Evolutionary conservation across 306 rosid genomes (phyloP).

Genomic region (Trifolium pratense): DNA sequence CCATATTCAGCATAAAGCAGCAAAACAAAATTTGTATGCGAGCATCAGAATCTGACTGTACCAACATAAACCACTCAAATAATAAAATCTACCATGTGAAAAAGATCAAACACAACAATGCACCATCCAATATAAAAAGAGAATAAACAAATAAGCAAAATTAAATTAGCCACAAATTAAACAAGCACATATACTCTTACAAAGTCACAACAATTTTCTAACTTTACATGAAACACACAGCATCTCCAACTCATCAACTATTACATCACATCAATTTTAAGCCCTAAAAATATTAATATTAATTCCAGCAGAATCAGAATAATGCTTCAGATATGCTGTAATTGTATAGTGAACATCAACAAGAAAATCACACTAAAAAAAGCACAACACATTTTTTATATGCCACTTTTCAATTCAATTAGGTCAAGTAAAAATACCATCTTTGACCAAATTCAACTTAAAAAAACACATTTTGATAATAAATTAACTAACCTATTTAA

Average conservation of each 20-base stretch:
- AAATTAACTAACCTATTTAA: slow-evolving; percentile 16
- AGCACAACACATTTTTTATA: slow-evolving; percentile 34
- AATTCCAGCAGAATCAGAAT: slow-evolving; percentile 45
- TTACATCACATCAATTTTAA: slow-evolving; percentile 56
- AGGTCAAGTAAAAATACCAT: slow-evolving; percentile 38
- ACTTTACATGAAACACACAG: slow-evolving; percentile 55
- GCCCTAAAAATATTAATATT: slow-evolving; percentile 1
- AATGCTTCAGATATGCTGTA: slow-evolving; percentile 36
- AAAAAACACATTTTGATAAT: slow-evolving; percentile 15
- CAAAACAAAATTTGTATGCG: slow-evolving; percentile 56
- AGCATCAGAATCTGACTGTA: slow-evolving; percentile 91
- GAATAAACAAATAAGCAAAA: slow-evolving; percentile 37
- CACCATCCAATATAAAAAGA: slow-evolving; percentile 30
- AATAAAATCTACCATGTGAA: slow-evolving; percentile 42
- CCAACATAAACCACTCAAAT: slow-evolving; percentile 62
- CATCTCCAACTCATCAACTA: slow-evolving; percentile 64
- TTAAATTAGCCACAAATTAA: slow-evolving; percentile 40
- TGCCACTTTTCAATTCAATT: slow-evolving; percentile 34
- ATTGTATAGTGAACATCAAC: slow-evolving; percentile 48
- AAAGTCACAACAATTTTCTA: slow-evolving; percentile 44
- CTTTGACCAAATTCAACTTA: slow-evolving; percentile 38
- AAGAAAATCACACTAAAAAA: slow-evolving; percentile 41
- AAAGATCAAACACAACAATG: slow-evolving; percentile 34
- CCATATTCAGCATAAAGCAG: slow-evolving; percentile 59
- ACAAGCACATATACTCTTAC: slow-evolving; percentile 44